phyloP scores from a whole-genome alignment of 1,284 basidiomycete species.

The Ceratobasidium papillatum region DNA sequence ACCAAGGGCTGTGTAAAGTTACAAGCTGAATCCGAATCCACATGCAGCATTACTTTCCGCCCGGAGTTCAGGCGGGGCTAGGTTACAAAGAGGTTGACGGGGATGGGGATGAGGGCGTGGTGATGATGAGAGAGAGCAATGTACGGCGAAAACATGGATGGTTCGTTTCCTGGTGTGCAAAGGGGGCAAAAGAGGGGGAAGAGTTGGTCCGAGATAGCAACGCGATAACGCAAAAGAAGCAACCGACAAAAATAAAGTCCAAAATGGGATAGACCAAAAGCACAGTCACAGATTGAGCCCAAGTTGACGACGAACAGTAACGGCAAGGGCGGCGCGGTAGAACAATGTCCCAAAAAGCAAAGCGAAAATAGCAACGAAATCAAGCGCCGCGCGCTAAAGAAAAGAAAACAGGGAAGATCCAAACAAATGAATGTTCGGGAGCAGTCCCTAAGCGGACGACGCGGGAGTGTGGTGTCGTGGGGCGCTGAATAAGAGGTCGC shows the following conservation, averaged over 20 bases:
- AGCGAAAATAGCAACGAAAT: neutral
- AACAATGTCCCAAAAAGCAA: constrained; percentile 24
- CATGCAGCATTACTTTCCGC: constrained; percentile 31
- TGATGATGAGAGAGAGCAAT: constrained; percentile 11
- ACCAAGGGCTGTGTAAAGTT: constrained; percentile 24
- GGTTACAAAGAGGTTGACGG: constrained; percentile 14
- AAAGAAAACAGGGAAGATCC: constrained; percentile 13
- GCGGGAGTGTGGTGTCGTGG: constrained; percentile 21
- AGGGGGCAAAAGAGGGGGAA: neutral
- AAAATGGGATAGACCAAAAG: constrained; percentile 4
- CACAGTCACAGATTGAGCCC: constrained; percentile 1
- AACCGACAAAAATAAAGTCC: constrained; percentile 1
- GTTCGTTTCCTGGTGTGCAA: constrained; percentile 14
- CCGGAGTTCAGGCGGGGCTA: constrained; percentile 5
- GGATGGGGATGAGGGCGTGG: constrained; percentile 1
- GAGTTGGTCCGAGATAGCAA: constrained; percentile 26
- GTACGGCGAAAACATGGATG: constrained; percentile 1
- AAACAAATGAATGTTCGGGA: neutral
- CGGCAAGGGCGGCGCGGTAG: constrained; percentile 2
- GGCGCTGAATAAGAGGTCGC: constrained; percentile 35
- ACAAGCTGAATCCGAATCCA: constrained; percentile 39
- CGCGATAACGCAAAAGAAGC: neutral
- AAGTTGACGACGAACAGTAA: neutral
- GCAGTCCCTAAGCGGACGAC: neutral
- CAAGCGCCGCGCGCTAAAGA: constrained; percentile 8